Evolutionary conservation across 2,329 filamentous ascomycete genomes (phyloP), one percentile per base, ranked within the genome.

Genomic region (Keithomyces neogunnii): DNA sequence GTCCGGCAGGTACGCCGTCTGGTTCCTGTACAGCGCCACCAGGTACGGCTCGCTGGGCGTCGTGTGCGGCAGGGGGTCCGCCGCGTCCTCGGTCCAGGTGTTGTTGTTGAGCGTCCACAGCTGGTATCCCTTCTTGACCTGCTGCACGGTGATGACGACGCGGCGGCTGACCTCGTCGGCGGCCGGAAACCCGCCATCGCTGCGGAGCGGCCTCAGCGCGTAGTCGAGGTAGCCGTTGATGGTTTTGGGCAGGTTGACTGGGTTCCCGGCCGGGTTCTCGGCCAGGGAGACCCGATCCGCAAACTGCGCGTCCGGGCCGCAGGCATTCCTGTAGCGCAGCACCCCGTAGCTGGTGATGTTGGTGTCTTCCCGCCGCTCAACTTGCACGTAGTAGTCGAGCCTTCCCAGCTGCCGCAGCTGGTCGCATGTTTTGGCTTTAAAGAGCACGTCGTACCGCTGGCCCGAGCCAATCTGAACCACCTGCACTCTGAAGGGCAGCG

Each of bases 381-480:
- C 70, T 48, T 74, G 73, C 11, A 80, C 73, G 55, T 69, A 68
- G 51, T 69, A 78, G 38, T 70, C 63, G 3, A 64, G 64, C 51
- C 58, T 57, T 5, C 59, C 60, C 4, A 40, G 30, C 3, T 29
- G 32, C 26, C 5, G 35, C 2, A 81, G 63, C 55, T 81, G 71
- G 1, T 66, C 64, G 42, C 55, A 57, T 1, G 69, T 69, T 56
- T 83, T 84, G 1, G 80, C 71, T 8, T 66, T 69, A 31, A 85
- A 66, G 1, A 85, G 66, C 0, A 74, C 68, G 53, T 78, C 78
- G 59, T 78, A 84, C 13, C 82, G 75, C 58, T 85, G 81, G 0
- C 82, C 82, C 5, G 70, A 66, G 9, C 70, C 73, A 2, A 84
- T 57, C 55, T 84, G 80, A 47, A 85, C 67, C 53, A 74, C 72